Evolutionary conservation across 2,329 filamentous ascomycete genomes (phyloP), one percentile per base, ranked within the genome.

Genomic region (Fusarium nurragi): DNA sequence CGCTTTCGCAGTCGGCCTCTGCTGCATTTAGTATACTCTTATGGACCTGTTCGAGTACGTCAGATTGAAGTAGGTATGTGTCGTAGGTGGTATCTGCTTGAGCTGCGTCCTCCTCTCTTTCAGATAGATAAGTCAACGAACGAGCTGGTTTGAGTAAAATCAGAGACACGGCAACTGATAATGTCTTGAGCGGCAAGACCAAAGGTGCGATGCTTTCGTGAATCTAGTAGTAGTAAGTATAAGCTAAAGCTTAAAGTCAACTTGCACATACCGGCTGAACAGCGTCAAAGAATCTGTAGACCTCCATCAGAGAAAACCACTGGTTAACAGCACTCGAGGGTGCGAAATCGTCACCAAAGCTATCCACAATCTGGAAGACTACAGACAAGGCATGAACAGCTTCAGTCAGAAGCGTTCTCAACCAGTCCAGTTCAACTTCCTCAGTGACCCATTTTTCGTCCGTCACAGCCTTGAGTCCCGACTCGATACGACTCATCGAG

Each of bases 301-400:
- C 81, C 38, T 84, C 81, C 82, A 94, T 88, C 46, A 94, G 78
- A n/a, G 83, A 79, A 69, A 94, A 93, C 93, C 93, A 97, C 64
- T 86, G 82, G 36, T 86, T 79, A 18, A 93, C 81, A 8, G 88
- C 76, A 14, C 83, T 79, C 18, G 86, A 82, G 16, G 87, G 80
- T 13, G 87, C 81, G 68, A 91, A 85, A 43, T 81, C 76, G 18
- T 78, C 78, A 34, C 80, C 75, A 47, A 84, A 83, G 43, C 85
- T 78, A 64, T 91, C 88, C 30, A 93, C 77, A n/a, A 91, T 81
- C 66, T 92, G 84, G 68, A 94, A 91, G 22, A 93, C 79, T 16
- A 93, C 81, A 45, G 92, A 89, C 76, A 95, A 81, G 37, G 89
- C 84, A 72, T 95, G 90, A 36, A 90, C 81, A 39, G 90, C 84